phyloP scores from a whole-genome alignment of 495 filamentous ascomycete genomes.

The Penicillium pulvis region DNA sequence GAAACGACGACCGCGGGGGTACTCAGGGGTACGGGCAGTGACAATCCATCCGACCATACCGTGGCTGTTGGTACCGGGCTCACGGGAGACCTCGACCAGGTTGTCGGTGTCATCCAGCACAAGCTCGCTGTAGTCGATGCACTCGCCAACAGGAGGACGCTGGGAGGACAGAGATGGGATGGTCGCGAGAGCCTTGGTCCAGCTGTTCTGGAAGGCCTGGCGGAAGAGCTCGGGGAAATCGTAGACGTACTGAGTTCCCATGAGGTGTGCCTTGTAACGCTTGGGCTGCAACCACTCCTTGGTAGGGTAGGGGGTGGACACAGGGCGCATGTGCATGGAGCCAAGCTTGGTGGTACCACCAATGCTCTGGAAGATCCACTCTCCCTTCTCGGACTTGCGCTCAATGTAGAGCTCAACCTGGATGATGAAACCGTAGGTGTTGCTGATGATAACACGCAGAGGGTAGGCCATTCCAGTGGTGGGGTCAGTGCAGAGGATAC shows the following conservation, averaged over 20 bases:
- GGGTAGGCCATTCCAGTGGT: constrained; percentile 84
- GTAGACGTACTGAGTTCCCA: constrained; percentile 99
- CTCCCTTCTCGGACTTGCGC: constrained; percentile 93
- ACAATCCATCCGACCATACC: constrained; percentile 99
- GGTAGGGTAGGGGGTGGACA: constrained; percentile 90
- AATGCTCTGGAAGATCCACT: constrained; percentile 98
- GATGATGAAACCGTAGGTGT: constrained; percentile 98
- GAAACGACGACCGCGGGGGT: constrained; percentile 88
- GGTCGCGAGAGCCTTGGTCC: constrained; percentile 71
- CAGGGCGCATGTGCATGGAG: constrained; percentile 89
- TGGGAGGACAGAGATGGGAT: constrained; percentile 72
- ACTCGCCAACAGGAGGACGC: constrained; percentile 83
- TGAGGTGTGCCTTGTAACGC: constrained; percentile 97
- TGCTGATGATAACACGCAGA: constrained; percentile 94
- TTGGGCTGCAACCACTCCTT: constrained; percentile 99
- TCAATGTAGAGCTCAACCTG: constrained; percentile 97
- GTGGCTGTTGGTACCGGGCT: constrained; percentile 90
- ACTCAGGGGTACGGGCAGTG: constrained; percentile 97
- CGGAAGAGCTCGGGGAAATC: constrained; percentile 99
- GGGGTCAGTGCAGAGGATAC: constrained; percentile 94
- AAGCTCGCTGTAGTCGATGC: constrained; percentile 92
- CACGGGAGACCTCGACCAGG: constrained; percentile 86
- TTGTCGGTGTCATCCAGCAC: constrained; percentile 93
- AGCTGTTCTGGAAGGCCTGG: constrained; percentile 96
- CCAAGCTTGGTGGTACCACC: constrained; percentile 93